These are phyloP conservation scores for Secale cereale DNA, from an alignment of 176 grass and related monocot genomes.

Conservation along the genomic window DNA sequence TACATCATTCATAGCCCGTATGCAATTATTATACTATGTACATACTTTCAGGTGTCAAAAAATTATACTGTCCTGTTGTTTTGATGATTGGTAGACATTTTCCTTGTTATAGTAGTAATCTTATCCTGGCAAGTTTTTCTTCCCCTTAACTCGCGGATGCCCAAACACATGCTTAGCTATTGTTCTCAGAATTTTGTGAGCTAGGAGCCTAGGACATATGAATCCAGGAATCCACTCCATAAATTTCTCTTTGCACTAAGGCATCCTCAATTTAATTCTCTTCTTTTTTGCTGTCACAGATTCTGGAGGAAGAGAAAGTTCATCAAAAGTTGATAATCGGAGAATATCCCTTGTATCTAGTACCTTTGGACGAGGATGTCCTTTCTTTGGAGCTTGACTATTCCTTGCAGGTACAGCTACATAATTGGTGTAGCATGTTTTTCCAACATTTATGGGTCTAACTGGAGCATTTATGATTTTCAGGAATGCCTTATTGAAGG, in stretches of 20 bases:
- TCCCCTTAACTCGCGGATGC: neutral
- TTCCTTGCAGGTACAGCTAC: conserved; percentile 64
- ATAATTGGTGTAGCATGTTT: conserved; percentile 6
- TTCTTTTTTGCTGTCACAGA: conserved; percentile 43
- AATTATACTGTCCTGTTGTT: neutral
- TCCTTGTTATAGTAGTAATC: neutral
- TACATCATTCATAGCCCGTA: neutral
- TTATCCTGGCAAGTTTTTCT: neutral
- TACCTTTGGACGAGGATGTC: conserved; percentile 92
- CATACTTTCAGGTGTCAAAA: neutral
- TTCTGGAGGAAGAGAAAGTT: conserved; percentile 93
- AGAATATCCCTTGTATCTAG: conserved; percentile 85
- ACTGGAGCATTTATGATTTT: conserved; percentile 20
- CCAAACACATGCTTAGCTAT: neutral
- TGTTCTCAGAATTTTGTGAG: neutral
- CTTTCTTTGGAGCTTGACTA: conserved; percentile 90
- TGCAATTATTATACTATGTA: neutral
- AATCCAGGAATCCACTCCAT: neutral
- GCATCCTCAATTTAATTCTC: neutral
- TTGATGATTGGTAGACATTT: neutral
- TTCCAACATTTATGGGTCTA: conserved; percentile 16
- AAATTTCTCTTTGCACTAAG: neutral
- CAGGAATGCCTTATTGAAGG: conserved; percentile 87
- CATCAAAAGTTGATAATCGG: conserved; percentile 72
- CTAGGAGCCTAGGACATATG: neutral